A percentile compares a stretch with the other conserved stretches of the same genome.
These are phyloP conservation scores for Euphorbia peplus DNA, from an alignment of 345 rosid genomes.

Conservation along the genomic window DNA sequence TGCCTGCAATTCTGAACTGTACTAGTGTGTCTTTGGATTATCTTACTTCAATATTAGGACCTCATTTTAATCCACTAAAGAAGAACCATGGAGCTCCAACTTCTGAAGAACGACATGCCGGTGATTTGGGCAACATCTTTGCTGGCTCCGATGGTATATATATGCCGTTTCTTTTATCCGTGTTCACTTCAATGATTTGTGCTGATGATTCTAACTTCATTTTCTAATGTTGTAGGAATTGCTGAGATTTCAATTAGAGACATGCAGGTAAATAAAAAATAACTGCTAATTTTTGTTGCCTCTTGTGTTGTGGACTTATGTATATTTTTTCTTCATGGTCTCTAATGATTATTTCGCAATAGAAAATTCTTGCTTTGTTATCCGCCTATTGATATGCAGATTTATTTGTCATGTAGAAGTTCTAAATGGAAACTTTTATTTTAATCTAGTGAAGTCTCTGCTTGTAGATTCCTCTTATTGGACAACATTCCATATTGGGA, in stretches of 20 bases:
- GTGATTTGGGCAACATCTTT: slow-evolving; percentile 86
- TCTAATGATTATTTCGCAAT: too few species aligned
- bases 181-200: not conserved
- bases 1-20: not conserved
- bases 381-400: not conserved
- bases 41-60: slow-evolving; percentile 42
- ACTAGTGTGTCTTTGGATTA: not conserved
- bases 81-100: slow-evolving; percentile 76
- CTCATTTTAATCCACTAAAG: slow-evolving; percentile 91
- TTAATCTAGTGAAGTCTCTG: not conserved
- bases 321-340: not conserved
- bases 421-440: not conserved
- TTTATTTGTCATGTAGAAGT: not conserved
- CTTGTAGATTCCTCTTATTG: slow-evolving; percentile 76
- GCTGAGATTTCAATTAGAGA: slow-evolving; percentile 75
- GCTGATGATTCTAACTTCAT: slow-evolving; percentile 9
- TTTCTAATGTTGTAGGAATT: slow-evolving; percentile 55
- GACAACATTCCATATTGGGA: slow-evolving; percentile 77
- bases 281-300: not conserved
- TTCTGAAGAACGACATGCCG: slow-evolving; percentile 79
- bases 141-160: slow-evolving; percentile 78
- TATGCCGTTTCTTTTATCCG: slow-evolving; percentile 4
- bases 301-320: not conserved
- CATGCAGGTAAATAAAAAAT: slow-evolving; percentile 40
- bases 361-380: not conserved